Evolutionary conservation across 257 asterid genomes (phyloP), one percentile per base, ranked within the genome.

Genomic region (Solanum pinnatisectum): DNA sequence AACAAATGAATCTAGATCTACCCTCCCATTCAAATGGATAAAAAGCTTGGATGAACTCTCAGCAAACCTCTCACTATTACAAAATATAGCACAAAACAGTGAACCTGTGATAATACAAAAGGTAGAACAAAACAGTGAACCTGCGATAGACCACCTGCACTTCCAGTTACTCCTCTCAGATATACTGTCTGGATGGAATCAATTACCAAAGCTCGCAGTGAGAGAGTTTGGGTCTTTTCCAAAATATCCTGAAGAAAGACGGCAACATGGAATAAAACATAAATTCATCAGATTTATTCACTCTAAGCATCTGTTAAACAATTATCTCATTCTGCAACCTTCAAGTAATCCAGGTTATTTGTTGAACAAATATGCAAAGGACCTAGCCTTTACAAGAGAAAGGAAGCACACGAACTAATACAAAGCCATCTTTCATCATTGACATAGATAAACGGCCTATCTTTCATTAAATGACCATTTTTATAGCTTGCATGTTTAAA

Each of bases 171-270:
- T 88, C 96, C 98, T 83, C 83, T 90, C 85, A 94, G 90, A 92
- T 94, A 96, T 85, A 95, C 98, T 52, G 99, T 97, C 93, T 97
- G 99, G 91, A 97, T 97, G 88, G 99, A 97, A 92, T 97, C 99
- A 88, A 95, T 87, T 86, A 96, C 84, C 87, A 97, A 77, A 89
- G 92, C 96, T 92, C 88, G 93, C 30, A 98, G 98, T 68, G 94
- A 93, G 79, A 96, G 93, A 85, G 52, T 91, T 88, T 90, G 96
- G 83, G 95, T 90, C 89, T 97, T 96, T 89, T 92, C 94, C 71
- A 97, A 89, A 92, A 97, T 95, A 89, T 96, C 99, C 99, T 97
- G 96, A 88, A 84, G 91, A 87, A 83, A 49, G 44, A 87, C 2
- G 37, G 10, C 36, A 86, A 70, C 22, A 86, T 35, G 40, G 84